Conservation (phyloP, 2,329 filamentous ascomycete genomes). For the Scedosporium minutisporum region DNA sequence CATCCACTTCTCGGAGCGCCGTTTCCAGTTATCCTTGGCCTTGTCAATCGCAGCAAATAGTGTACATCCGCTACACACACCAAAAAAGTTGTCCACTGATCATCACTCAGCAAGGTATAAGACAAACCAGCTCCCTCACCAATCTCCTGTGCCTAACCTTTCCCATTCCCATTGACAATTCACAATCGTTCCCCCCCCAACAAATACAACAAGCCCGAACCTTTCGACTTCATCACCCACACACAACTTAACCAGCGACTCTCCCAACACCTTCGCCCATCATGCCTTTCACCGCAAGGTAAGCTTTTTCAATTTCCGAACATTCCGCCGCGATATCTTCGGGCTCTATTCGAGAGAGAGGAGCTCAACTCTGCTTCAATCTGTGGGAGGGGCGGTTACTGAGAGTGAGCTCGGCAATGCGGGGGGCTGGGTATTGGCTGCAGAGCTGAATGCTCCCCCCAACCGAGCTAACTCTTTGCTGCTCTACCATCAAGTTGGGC, state of each 20-base stretch:
- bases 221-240: neutral
- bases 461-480: too few species aligned
- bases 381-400: too few species aligned
- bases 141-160: neutral
- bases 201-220: neutral
- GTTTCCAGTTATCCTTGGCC: too few species aligned
- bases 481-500: too few species aligned
- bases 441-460: too few species aligned
- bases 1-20: too few species aligned
- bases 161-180: neutral
- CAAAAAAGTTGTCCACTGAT: neutral
- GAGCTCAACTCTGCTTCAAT: neutral
- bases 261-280: slow-evolving; percentile 17
- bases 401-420: neutral
- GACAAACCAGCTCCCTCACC: neutral
- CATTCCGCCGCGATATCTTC: neutral
- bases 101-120: neutral
- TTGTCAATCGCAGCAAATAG: too few species aligned
- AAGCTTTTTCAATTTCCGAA: slow-evolving; percentile 18
- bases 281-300: slow-evolving; percentile 53
- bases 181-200: neutral
- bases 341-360: neutral
- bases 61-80: too few species aligned
- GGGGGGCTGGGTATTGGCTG: neutral
- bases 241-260: neutral